Percentiles rank a stretch among this genome's conserved stretches.
These are phyloP conservation scores for Breviolum minutum DNA, from an alignment of 73 alveolate genomes.

Conservation along the genomic window DNA sequence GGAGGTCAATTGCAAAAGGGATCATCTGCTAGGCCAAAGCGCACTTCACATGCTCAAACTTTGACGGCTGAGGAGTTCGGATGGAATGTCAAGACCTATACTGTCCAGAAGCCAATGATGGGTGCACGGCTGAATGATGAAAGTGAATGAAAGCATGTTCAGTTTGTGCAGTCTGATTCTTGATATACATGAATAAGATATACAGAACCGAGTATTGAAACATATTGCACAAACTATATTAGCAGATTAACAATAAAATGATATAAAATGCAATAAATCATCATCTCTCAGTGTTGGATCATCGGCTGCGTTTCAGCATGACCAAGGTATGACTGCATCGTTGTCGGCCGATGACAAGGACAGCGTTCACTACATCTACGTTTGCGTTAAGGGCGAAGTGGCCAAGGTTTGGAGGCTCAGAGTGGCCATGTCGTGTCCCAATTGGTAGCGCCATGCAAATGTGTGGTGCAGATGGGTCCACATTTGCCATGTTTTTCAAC, in stretches of 20 bases:
- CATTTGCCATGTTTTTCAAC: neutral
- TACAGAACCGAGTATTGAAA: neutral
- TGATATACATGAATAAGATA: too few species aligned
- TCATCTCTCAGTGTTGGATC: conserved; percentile 35
- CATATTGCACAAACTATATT: neutral
- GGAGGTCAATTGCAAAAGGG: neutral
- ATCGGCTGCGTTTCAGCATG: neutral
- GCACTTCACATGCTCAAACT: neutral
- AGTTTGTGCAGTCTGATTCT: too few species aligned
- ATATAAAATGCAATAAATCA: too few species aligned
- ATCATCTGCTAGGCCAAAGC: neutral
- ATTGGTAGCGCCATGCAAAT: neutral
- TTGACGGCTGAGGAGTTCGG: conserved; percentile 48
- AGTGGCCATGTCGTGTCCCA: neutral
- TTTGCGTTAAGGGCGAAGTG: conserved; percentile 84
- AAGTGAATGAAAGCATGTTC: too few species aligned
- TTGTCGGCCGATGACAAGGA: conserved; percentile 93
- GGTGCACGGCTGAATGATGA: neutral
- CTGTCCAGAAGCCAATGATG: conserved; percentile 93
- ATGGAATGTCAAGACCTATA: conserved; percentile 78
- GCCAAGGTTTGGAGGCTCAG: conserved; percentile 31
- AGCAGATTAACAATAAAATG: too few species aligned
- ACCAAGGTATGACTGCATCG: conserved; percentile 72
- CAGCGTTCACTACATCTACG: conserved; percentile 92
- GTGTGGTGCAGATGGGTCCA: neutral